phyloP scores from a whole-genome alignment of 805 yeast genomes.

The Candida taoyuanica region DNA sequence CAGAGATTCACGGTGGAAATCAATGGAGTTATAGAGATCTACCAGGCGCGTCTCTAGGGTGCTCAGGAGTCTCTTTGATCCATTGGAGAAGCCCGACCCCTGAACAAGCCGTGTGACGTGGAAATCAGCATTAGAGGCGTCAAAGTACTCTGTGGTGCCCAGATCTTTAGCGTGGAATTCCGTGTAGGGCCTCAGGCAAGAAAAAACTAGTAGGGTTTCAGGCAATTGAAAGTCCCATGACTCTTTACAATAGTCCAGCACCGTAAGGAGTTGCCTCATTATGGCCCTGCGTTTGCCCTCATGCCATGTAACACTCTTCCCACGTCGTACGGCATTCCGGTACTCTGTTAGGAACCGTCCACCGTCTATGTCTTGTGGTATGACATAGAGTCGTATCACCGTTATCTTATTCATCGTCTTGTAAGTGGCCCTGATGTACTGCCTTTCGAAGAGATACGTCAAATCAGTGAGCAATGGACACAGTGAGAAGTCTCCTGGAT shows the following conservation, averaged over 20 bases:
- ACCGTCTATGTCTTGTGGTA: conserved; percentile 42
- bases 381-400: conserved; percentile 41
- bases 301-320: conserved; percentile 32
- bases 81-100: conserved; percentile 7
- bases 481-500: conserved; percentile 14
- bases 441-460: conserved; percentile 38
- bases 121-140: conserved; percentile 18
- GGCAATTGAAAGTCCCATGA: conserved; percentile 32
- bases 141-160: conserved; percentile 12
- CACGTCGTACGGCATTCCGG: conserved; percentile 33
- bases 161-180: conserved; percentile 16
- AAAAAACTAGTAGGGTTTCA: conserved; percentile 15
- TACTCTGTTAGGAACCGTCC: conserved; percentile 31
- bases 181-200: conserved; percentile 14
- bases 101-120: conserved; percentile 35
- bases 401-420: conserved; percentile 21
- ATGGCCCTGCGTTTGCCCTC: conserved; percentile 27
- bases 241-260: conserved; percentile 37
- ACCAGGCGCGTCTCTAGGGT: conserved; percentile 15
- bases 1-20: conserved; percentile 8
- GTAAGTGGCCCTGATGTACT: conserved; percentile 40
- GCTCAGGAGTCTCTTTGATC: conserved; percentile 4
- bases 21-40: conserved; percentile 15
- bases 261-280: conserved; percentile 34
- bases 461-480: conserved; percentile 33